Evolutionary conservation across 768 basidiomycete genomes (phyloP).

Genomic region (Saitozyma sp.): DNA sequence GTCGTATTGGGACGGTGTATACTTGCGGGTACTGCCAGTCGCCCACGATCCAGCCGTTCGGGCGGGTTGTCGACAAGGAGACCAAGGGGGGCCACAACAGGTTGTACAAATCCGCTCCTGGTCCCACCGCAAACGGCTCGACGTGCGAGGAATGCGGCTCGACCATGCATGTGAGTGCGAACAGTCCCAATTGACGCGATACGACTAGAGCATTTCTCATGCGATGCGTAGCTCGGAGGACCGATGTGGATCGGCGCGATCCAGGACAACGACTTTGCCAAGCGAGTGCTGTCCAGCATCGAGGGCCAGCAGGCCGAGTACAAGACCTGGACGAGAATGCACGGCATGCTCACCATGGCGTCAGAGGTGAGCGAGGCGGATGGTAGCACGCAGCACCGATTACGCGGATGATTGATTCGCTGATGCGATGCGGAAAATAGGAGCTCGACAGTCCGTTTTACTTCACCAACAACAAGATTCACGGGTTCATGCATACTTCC

Average conservation of each 20-base stretch:
- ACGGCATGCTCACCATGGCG: slow-evolving; percentile 90
- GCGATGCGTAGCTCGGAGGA: slow-evolving; percentile 67
- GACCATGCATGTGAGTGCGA: slow-evolving; percentile 65
- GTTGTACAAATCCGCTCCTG: slow-evolving; percentile 73
- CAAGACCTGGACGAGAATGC: slow-evolving; percentile 79
- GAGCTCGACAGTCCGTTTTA: slow-evolving; percentile 43
- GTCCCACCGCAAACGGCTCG: slow-evolving; percentile 57
- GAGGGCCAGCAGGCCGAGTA: slow-evolving; percentile 66
- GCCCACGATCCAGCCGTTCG: slow-evolving; percentile 81
- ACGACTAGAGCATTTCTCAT: background rate
- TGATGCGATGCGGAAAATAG: slow-evolving; percentile 9
- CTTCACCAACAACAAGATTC: slow-evolving; percentile 39
- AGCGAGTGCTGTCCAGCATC: slow-evolving; percentile 72
- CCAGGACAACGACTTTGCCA: slow-evolving; percentile 73
- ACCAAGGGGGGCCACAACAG: slow-evolving; percentile 62
- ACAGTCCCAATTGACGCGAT: background rate
- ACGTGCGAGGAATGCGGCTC: slow-evolving; percentile 82
- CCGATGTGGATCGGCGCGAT: slow-evolving; percentile 95
- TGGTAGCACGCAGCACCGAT: background rate
- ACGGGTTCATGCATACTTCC: slow-evolving; percentile 23
- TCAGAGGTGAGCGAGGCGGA: slow-evolving; percentile 64
- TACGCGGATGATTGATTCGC: background rate
- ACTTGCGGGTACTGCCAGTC: slow-evolving; percentile 82
- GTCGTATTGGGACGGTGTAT: slow-evolving; percentile 82
- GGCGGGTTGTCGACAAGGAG: slow-evolving; percentile 66